These are phyloP conservation scores for Lactarius indigo DNA, from an alignment of 768 basidiomycete genomes.

Conservation along the genomic window DNA sequence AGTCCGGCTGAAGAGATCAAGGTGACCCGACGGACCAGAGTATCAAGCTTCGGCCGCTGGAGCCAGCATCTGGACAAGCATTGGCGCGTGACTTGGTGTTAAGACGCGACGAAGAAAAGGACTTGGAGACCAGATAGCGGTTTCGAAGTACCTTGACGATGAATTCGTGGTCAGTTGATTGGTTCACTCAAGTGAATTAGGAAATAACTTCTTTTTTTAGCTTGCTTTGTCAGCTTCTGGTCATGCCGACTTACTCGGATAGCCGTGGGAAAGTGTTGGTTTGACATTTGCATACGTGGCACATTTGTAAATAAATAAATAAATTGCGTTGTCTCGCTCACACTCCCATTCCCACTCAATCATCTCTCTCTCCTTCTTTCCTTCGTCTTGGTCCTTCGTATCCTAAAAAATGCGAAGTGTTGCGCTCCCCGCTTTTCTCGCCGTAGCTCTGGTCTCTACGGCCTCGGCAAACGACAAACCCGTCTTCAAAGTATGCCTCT, in stretches of 20 bases:
- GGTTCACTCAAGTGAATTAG: background rate
- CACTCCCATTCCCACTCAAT: constrained; percentile 17
- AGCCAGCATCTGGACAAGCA: constrained; percentile 95
- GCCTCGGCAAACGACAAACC: constrained; percentile 60
- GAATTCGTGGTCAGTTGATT: constrained; percentile 78
- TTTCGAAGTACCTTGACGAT: constrained; percentile 95
- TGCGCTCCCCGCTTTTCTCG: constrained; percentile 72
- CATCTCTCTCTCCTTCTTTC: constrained; percentile 34
- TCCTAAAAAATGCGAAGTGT: constrained; percentile 72
- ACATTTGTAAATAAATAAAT: constrained; percentile 35
- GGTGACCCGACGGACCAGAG: constrained; percentile 98
- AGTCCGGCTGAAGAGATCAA: constrained; percentile 30
- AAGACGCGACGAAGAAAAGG: constrained; percentile 97
- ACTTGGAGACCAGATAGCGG: constrained; percentile 93
- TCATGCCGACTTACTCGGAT: constrained; percentile 88
- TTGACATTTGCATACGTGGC: constrained; percentile 41
- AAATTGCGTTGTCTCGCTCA: constrained; percentile 30
- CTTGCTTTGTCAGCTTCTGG: constrained; percentile 92
- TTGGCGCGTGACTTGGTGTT: constrained; percentile 92
- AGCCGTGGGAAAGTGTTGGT: constrained; percentile 35
- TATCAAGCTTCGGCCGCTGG: constrained; percentile 93
- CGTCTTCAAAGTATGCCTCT: constrained; percentile 53
- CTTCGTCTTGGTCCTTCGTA: constrained; percentile 64
- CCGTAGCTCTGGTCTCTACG: constrained; percentile 55
- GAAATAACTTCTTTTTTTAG: constrained; percentile 38